A percentile compares a stretch with the other conserved stretches of the same genome.
phyloP scores from a whole-genome alignment of 2,329 filamentous ascomycete genomes.

The Myrmaecium sp. region DNA sequence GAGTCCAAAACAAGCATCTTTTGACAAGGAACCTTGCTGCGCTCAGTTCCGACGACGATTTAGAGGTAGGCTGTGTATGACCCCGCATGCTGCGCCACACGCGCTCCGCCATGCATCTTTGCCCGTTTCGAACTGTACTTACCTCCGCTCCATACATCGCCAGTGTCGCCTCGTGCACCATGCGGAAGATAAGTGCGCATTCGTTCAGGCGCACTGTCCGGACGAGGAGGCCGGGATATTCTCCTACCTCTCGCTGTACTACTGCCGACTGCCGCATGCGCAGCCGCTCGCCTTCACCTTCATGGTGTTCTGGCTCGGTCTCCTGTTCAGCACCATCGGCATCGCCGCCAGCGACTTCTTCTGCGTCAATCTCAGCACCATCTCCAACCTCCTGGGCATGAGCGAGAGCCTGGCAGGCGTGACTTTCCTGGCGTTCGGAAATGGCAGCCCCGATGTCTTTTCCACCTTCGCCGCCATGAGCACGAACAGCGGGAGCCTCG shows the following conservation, averaged over 20 bases:
- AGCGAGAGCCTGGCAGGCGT: constrained; percentile 94
- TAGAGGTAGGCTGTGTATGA: too few species aligned
- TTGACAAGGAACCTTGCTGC: not conserved
- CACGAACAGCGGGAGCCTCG: constrained; percentile 92
- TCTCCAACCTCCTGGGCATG: constrained; percentile 73
- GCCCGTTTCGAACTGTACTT: not conserved
- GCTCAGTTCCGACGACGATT: not conserved
- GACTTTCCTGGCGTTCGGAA: constrained; percentile 91
- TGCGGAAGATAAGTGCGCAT: constrained; percentile 68
- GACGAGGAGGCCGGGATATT: constrained; percentile 84
- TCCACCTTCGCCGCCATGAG: constrained; percentile 97
- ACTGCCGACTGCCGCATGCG: constrained; percentile 53
- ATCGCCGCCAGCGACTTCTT: constrained; percentile 98
- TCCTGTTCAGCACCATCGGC: constrained; percentile 92
- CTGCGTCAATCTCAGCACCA: constrained; percentile 89
- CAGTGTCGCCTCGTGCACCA: constrained; percentile 68
- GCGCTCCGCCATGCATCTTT: constrained; percentile 4
- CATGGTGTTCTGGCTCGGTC: constrained; percentile 64
- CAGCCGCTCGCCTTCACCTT: constrained; percentile 66
- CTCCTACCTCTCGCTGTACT: constrained; percentile 80
- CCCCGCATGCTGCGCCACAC: not conserved
- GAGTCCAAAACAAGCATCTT: constrained; percentile 1
- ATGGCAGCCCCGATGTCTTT: constrained; percentile 95
- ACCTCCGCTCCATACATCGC: not conserved
- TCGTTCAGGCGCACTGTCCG: constrained; percentile 63